phyloP scores from a whole-genome alignment of 768 basidiomycete species.

The Tricholoma terreum region DNA sequence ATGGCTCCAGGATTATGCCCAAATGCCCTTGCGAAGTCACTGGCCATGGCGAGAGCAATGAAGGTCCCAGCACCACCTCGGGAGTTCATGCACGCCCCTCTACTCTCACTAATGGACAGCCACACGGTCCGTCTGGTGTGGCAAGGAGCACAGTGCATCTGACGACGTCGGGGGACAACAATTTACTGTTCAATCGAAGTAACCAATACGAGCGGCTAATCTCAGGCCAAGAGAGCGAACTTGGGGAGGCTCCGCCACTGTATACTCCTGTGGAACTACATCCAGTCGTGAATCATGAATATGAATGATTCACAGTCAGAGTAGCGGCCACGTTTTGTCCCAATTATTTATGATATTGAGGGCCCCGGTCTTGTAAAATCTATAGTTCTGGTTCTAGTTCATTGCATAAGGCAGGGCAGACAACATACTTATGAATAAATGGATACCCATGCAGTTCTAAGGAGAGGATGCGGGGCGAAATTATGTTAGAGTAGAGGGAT shows the following conservation, averaged over 20 bases:
- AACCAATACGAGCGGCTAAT: conserved; percentile 75
- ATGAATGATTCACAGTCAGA: no score
- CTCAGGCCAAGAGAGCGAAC: conserved; percentile 75
- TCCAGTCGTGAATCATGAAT: background rate
- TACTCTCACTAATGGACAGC: conserved; percentile 27
- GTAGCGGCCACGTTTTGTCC: no score
- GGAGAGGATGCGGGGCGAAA: background rate
- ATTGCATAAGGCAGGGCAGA: background rate
- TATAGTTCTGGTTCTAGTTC: background rate
- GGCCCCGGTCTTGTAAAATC: background rate
- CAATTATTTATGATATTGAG: background rate
- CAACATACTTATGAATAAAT: conserved; percentile 6
- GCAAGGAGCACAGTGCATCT: conserved; percentile 35
- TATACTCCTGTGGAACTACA: conserved; percentile 37
- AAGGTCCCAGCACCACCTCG: background rate
- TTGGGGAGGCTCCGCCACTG: conserved; percentile 83
- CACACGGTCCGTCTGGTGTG: conserved; percentile 32
- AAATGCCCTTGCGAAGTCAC: conserved; percentile 46
- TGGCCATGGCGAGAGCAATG: conserved; percentile 4
- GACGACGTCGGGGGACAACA: conserved; percentile 22
- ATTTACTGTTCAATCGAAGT: conserved; percentile 41
- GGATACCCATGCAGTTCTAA: background rate
- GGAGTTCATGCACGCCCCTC: conserved; percentile 4
- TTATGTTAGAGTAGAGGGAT: conserved; percentile 20
- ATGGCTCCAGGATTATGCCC: conserved; percentile 29